Evolutionary conservation across 179 eudicot species (phyloP).

Genomic region (Drosera spatulata): DNA sequence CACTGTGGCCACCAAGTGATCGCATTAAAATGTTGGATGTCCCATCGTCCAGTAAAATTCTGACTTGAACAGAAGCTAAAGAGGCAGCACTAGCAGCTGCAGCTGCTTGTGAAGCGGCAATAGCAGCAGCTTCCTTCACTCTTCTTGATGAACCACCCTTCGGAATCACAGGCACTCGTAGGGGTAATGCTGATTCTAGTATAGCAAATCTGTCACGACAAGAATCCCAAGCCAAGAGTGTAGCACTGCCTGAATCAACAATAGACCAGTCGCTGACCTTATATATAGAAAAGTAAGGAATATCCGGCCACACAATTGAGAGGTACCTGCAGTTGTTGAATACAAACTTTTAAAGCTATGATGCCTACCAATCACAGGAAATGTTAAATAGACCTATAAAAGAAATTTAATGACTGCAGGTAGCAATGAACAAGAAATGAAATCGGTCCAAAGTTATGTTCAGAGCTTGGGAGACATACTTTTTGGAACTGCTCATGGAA

Average conservation of each 20-base stretch:
- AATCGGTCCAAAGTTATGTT: background rate
- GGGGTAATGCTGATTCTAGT: conserved; percentile 70
- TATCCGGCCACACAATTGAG: conserved; percentile 95
- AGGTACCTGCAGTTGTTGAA: conserved; percentile 55
- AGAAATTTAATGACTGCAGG: too few relatives aligned
- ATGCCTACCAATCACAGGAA: background rate
- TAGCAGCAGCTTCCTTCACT: conserved; percentile 94
- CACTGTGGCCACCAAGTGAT: conserved; percentile 73
- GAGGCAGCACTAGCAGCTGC: conserved; percentile 90
- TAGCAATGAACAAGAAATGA: background rate
- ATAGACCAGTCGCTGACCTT: conserved; percentile 96
- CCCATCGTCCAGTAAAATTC: conserved; percentile 91
- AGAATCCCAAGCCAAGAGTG: conserved; percentile 95
- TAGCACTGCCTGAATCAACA: conserved; percentile 94
- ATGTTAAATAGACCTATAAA: too few relatives aligned
- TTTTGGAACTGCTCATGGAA: conserved; percentile 92
- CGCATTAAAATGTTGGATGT: conserved; percentile 92
- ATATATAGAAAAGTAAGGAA: conserved; percentile 87
- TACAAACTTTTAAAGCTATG: background rate
- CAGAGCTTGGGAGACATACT: conserved; percentile 45
- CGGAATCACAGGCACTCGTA: conserved; percentile 68
- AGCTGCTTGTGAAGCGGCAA: conserved; percentile 63
- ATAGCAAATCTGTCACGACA: conserved; percentile 91
- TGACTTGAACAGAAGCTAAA: conserved; percentile 87
- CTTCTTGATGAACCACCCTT: conserved; percentile 86